Evolutionary conservation across 306 rosid genomes (phyloP).

Genomic region (Cajanus cajan): DNA sequence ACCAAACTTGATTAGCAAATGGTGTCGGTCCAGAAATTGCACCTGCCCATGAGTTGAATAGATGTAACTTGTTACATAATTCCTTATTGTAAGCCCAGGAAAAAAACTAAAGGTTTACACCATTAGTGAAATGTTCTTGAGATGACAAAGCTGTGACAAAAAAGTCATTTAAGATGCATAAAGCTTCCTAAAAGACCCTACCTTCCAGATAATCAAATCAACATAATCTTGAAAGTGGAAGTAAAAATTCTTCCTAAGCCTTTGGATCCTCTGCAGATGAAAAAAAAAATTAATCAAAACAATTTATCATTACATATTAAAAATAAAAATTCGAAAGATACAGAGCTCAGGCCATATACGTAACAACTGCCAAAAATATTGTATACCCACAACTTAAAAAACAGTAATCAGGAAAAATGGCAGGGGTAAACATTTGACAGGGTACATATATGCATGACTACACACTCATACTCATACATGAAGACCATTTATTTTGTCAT

Average conservation of each 20-base stretch:
- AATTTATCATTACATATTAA: slow-evolving; percentile 24
- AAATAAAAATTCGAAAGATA: background rate
- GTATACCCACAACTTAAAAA: background rate
- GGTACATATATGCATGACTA: background rate
- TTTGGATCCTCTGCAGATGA: slow-evolving; percentile 65
- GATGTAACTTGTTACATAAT: slow-evolving; percentile 47
- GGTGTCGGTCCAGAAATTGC: slow-evolving; percentile 96
- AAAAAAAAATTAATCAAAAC: slow-evolving; percentile 19
- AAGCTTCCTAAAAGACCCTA: slow-evolving; percentile 35
- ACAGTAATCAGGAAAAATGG: slow-evolving; percentile 1
- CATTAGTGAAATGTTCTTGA: slow-evolving; percentile 27
- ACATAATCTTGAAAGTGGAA: slow-evolving; percentile 92
- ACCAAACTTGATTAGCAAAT: slow-evolving; percentile 94
- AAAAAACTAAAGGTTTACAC: background rate
- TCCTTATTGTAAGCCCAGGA: slow-evolving; percentile 27
- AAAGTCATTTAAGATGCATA: slow-evolving; percentile 20
- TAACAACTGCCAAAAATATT: background rate
- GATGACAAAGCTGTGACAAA: background rate
- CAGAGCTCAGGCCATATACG: background rate
- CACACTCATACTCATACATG: background rate
- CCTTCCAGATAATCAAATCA: slow-evolving; percentile 94
- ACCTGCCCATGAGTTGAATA: slow-evolving; percentile 71
- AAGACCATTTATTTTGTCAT: background rate
- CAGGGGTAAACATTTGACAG: background rate
- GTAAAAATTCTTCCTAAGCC: slow-evolving; percentile 85